Evolutionary conservation across 176 grass and related monocot species (phyloP).

Genomic region (Cenchrus fungigraminus): DNA sequence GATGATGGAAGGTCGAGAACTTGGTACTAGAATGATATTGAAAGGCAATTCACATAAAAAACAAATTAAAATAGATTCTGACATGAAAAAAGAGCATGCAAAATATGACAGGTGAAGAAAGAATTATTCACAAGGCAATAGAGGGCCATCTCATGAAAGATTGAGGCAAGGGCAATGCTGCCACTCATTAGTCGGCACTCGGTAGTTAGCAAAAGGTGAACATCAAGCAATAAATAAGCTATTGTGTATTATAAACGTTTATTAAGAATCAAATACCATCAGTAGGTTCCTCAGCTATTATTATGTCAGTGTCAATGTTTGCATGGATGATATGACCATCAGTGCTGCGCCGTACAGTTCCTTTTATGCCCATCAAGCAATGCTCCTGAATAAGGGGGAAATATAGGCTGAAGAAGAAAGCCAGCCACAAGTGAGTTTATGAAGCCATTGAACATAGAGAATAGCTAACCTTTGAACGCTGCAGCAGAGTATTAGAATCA

Average conservation of each 20-base stretch:
- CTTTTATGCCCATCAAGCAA: constrained; percentile 98
- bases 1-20: neutral
- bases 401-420: constrained; percentile 19
- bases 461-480: constrained; percentile 82
- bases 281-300: constrained; percentile 88
- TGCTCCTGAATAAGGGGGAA: constrained; percentile 63
- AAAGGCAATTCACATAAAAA: neutral
- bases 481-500: constrained; percentile 84
- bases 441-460: neutral
- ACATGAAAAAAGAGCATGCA: neutral
- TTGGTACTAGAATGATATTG: neutral
- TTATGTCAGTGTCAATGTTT: constrained; percentile 95
- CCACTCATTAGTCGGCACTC: neutral
- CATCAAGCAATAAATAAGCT: constrained; percentile 16
- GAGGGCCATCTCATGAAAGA: neutral
- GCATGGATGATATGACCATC: constrained; percentile 96
- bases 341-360: constrained; percentile 92
- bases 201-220: neutral
- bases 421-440: neutral
- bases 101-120: neutral
- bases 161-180: neutral
- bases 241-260: constrained; percentile 18
- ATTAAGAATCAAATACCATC: constrained; percentile 61
- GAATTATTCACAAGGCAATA: neutral
- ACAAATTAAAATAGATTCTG: neutral